Conservation (phyloP, 2,329 filamentous ascomycete genomes). For the Achaetomium macrosporum region DNA sequence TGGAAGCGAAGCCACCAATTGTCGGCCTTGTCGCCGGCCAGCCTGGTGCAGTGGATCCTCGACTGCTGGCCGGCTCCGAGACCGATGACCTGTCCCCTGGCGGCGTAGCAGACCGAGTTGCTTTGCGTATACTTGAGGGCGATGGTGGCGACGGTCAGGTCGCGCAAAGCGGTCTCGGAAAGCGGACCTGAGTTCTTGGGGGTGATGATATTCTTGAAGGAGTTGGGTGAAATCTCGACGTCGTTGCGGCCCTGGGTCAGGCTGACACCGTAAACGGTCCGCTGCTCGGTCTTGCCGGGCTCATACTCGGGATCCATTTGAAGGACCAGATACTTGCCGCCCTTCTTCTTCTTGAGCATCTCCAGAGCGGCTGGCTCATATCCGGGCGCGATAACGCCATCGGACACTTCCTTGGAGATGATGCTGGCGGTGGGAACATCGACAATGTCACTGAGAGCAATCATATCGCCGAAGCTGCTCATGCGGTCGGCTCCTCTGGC, state of each 20-base stretch:
- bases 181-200: slow-evolving; percentile 72
- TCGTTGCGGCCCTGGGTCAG: slow-evolving; percentile 92
- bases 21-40: slow-evolving; percentile 96
- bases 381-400: slow-evolving; percentile 87
- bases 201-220: slow-evolving; percentile 79
- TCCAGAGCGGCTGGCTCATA: slow-evolving; percentile 81
- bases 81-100: slow-evolving; percentile 88
- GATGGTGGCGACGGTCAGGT: slow-evolving; percentile 92
- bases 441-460: slow-evolving; percentile 84
- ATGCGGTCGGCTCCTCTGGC: slow-evolving; percentile 95
- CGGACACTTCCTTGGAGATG: slow-evolving; percentile 95
- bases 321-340: slow-evolving; percentile 90
- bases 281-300: slow-evolving; percentile 73
- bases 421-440: slow-evolving; percentile 94
- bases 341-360: slow-evolving; percentile 97
- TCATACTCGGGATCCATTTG: slow-evolving; percentile 87
- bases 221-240: slow-evolving; percentile 73
- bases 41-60: slow-evolving; percentile 94
- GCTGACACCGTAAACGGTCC: slow-evolving; percentile 85
- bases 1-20: slow-evolving; percentile 99
- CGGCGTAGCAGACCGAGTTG: slow-evolving; percentile 96
- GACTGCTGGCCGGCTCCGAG: slow-evolving; percentile 96
- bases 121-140: slow-evolving; percentile 98
- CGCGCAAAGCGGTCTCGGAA: slow-evolving; percentile 75
- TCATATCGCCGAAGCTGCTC: slow-evolving; percentile 97